Conservation (phyloP, 768 basidiomycete species). For the Boletus rubroflammeus region DNA sequence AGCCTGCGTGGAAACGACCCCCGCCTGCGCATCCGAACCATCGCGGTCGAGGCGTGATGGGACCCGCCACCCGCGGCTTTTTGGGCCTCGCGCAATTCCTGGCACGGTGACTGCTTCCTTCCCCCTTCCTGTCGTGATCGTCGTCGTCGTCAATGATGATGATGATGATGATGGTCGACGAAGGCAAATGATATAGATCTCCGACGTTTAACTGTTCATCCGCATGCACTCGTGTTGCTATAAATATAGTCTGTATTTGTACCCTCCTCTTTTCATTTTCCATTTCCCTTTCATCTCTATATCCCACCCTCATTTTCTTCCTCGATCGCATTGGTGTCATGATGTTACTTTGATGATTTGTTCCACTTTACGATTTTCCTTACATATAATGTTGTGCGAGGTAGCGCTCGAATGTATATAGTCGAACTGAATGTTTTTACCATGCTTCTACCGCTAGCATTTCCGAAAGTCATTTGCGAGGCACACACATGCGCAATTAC, state of each 20-base stretch:
- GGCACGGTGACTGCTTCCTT: conserved; percentile 2
- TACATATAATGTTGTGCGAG: neutral
- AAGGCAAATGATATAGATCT: neutral
- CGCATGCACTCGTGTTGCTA: neutral
- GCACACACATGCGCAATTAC: neutral
- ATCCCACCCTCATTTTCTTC: neutral
- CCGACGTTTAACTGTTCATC: neutral
- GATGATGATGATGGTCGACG: neutral
- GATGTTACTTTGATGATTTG: neutral
- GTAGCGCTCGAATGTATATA: neutral
- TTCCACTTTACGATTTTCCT: neutral
- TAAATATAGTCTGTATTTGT: neutral
- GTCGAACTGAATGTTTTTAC: neutral
- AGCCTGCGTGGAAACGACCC: conserved; percentile 22
- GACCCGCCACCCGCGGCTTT: conserved; percentile 5
- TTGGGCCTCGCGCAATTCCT: conserved; percentile 8
- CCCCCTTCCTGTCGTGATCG: neutral
- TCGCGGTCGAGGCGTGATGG: neutral
- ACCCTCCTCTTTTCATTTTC: neutral
- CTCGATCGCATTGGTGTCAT: neutral
- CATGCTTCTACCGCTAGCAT: neutral
- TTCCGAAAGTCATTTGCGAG: neutral
- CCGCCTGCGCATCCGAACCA: conserved; percentile 10
- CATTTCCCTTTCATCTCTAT: neutral
- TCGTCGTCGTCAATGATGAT: neutral